Percentiles rank a stretch among this genome's conserved stretches.
phyloP scores from a whole-genome alignment of 2,329 filamentous ascomycete species.

The Aspergillus vadensis region DNA sequence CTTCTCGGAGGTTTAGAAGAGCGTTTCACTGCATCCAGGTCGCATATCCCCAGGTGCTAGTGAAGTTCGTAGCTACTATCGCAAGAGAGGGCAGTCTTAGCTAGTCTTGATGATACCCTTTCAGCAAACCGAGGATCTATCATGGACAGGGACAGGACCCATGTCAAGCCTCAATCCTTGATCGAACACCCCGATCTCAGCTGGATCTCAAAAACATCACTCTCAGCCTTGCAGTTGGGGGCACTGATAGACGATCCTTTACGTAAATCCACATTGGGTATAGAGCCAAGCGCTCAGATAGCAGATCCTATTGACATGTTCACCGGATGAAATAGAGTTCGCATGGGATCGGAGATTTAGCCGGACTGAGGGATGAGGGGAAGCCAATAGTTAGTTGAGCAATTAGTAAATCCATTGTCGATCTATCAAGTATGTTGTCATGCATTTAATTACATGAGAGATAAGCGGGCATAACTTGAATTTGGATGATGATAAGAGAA shows the following conservation, averaged over 20 bases:
- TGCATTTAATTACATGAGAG: not conserved
- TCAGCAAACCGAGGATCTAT: not conserved
- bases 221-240: not conserved
- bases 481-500: not conserved
- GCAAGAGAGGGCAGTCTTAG: not conserved
- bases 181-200: not conserved
- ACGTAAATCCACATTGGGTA: conserved; percentile 9
- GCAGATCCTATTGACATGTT: not conserved
- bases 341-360: not conserved
- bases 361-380: not conserved
- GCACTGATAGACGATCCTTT: conserved; percentile 13
- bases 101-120: not conserved
- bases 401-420: not conserved
- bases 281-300: not conserved
- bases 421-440: not conserved
- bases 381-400: not conserved
- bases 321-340: not conserved
- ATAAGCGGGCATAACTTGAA: not conserved
- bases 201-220: not conserved
- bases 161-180: not conserved
- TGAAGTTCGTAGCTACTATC: not conserved
- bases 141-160: not conserved
- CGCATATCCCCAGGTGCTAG: not conserved
- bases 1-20: no score
- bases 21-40: not conserved